phyloP scores from a whole-genome alignment of 768 basidiomycete genomes.

The Dioszegia aurantiaca region DNA sequence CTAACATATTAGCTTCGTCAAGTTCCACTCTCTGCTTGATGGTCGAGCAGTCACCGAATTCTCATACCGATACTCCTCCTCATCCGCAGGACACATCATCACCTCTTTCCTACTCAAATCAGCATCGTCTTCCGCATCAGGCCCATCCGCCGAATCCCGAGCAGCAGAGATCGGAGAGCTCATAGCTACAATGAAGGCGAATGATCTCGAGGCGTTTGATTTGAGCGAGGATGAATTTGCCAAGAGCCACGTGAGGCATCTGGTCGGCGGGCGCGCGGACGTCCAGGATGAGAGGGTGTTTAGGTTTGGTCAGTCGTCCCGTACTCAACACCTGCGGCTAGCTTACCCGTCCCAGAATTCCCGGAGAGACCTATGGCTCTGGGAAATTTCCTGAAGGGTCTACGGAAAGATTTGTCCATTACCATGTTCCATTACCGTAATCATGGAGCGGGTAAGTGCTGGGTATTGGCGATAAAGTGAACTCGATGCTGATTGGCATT shows the following conservation, averaged over 20 bases:
- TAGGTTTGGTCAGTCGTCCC: constrained; percentile 71
- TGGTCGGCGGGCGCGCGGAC: constrained; percentile 78
- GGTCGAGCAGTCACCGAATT: constrained; percentile 94
- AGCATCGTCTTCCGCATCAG: constrained; percentile 55
- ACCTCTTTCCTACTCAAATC: constrained; percentile 78
- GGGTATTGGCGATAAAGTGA: neutral
- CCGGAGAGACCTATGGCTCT: constrained; percentile 91
- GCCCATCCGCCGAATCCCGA: constrained; percentile 51
- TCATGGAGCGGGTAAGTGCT: constrained; percentile 78
- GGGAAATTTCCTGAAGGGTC: constrained; percentile 78
- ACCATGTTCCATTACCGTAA: constrained; percentile 97
- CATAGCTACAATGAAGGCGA: constrained; percentile 61
- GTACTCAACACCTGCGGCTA: neutral
- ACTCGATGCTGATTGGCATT: neutral
- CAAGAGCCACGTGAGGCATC: constrained; percentile 88
- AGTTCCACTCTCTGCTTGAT: constrained; percentile 79
- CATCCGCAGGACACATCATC: constrained; percentile 76
- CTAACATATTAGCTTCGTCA: constrained; percentile 65
- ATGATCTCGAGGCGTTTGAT: constrained; percentile 79
- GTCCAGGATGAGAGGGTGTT: constrained; percentile 85
- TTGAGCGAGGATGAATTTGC: constrained; percentile 94
- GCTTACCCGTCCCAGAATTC: constrained; percentile 66
- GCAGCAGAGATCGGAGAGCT: constrained; percentile 56
- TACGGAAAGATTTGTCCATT: constrained; percentile 87
- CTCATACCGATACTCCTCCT: constrained; percentile 75